Conservation (phyloP, 257 asterid species). For the Lavandula angustifolia region DNA sequence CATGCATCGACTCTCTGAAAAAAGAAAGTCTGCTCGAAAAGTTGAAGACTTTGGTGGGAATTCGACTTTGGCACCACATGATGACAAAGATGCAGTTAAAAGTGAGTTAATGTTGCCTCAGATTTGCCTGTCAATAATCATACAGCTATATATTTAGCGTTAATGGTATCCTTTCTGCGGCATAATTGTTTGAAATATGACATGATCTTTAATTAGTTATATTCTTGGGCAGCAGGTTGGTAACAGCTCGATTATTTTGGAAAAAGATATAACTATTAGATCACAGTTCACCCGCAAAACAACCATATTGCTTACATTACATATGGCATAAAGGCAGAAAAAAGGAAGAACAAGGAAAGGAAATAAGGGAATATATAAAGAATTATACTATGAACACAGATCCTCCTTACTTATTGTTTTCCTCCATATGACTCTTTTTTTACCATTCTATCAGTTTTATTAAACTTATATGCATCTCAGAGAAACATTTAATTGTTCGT, state of each 20-base stretch:
- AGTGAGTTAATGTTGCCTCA: conserved; percentile 54
- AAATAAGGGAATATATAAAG: background rate
- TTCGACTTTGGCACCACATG: conserved; percentile 57
- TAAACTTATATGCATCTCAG: conserved; percentile 14
- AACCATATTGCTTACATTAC: background rate
- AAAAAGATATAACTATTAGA: conserved; percentile 4
- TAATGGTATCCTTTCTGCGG: conserved; percentile 9
- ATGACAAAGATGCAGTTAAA: conserved; percentile 77
- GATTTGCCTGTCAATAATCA: conserved; percentile 9
- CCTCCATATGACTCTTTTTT: conserved; percentile 4
- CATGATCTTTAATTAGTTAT: background rate
- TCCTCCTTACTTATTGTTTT: conserved; percentile 1
- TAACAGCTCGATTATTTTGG: conserved; percentile 6
- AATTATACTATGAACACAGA: background rate
- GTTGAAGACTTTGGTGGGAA: conserved; percentile 70
- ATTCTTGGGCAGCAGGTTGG: conserved; percentile 10
- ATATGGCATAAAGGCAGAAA: background rate
- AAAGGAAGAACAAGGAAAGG: background rate
- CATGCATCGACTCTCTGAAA: conserved; percentile 67
- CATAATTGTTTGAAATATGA: conserved; percentile 6
- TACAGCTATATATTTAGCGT: conserved; percentile 18
- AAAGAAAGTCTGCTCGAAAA: conserved; percentile 68
- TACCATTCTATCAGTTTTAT: conserved; percentile 13
- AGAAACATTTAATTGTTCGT: conserved; percentile 29
- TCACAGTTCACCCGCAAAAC: background rate